These are phyloP conservation scores for Ogataea trehalophila DNA, from an alignment of 805 yeast genomes.

Conservation along the genomic window DNA sequence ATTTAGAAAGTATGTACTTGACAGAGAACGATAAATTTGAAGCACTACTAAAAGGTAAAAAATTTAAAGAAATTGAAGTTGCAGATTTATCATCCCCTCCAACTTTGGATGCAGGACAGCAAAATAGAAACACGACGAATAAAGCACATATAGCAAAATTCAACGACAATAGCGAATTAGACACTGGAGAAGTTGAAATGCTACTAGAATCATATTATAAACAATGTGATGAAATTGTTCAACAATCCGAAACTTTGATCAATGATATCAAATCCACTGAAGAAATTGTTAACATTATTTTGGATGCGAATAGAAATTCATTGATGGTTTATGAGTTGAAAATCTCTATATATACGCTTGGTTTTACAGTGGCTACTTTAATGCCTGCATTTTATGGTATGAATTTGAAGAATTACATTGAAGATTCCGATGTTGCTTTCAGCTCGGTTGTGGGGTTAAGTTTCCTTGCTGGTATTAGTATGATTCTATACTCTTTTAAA, in stretches of 20 bases:
- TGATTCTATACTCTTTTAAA: constrained; percentile 53
- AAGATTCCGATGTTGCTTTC: constrained; percentile 63
- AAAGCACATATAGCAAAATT: background rate
- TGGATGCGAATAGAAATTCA: constrained; percentile 88
- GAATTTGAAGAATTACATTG: constrained; percentile 76
- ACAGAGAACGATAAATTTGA: constrained; percentile 34
- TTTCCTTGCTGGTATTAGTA: constrained; percentile 44
- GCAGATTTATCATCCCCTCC: background rate
- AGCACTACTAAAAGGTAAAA: constrained; percentile 8
- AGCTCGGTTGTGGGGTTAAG: constrained; percentile 50
- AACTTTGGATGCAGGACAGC: background rate
- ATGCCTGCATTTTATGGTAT: constrained; percentile 88
- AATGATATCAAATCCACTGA: constrained; percentile 87
- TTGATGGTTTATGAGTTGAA: constrained; percentile 82
- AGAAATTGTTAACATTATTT: constrained; percentile 84
- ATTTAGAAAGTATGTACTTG: constrained; percentile 72
- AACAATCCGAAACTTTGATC: constrained; percentile 77
- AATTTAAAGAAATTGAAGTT: background rate
- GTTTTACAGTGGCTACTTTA: constrained; percentile 79
- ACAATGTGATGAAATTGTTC: constrained; percentile 91
- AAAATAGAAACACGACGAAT: background rate
- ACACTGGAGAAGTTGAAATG: constrained; percentile 75
- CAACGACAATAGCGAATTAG: constrained; percentile 11
- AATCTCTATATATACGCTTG: constrained; percentile 77
- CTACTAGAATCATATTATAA: constrained; percentile 82